These are phyloP conservation scores for Nakazawaea laoshanensis DNA, from an alignment of 805 yeast species.

Conservation along the genomic window DNA sequence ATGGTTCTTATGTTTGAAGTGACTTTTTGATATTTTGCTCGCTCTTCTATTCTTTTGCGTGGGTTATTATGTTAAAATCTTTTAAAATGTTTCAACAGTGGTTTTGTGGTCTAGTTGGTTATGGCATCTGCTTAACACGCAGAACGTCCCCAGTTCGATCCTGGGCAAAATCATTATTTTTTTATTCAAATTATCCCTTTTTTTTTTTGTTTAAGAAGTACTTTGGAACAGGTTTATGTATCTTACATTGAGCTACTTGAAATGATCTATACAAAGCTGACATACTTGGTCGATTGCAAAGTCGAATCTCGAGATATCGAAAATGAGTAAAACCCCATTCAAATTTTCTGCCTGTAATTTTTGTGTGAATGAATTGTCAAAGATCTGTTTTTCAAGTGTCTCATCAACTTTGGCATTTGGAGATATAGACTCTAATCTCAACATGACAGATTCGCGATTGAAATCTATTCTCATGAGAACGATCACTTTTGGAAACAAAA, in stretches of 20 bases:
- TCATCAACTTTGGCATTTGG: too few relatives aligned
- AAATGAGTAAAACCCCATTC: background rate
- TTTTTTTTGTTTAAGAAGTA: background rate
- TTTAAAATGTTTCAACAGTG: conserved; percentile 23
- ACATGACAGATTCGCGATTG: background rate
- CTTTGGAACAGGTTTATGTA: too few relatives aligned
- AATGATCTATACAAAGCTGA: background rate
- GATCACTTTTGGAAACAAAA: background rate
- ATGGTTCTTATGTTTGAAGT: too few relatives aligned
- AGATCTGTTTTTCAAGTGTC: background rate
- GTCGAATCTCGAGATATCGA: conserved; percentile 2
- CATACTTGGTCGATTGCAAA: background rate
- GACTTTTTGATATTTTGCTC: too few relatives aligned
- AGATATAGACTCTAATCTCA: conserved; percentile 2
- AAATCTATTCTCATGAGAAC: conserved; percentile 2
- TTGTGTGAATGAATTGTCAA: too few relatives aligned
- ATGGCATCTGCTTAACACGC: conserved; percentile 99
- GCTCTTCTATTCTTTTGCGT: background rate
- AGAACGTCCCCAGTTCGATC: conserved; percentile 99
- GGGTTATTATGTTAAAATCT: background rate
- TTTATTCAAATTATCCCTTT: conserved; percentile 18
- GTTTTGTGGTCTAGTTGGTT: conserved; percentile 99
- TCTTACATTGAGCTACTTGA: background rate
- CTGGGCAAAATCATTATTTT: conserved; percentile 89
- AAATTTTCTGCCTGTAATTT: too few relatives aligned